These are phyloP conservation scores for Epichloe festucae DNA, from an alignment of 2,329 filamentous ascomycete genomes.

Conservation along the genomic window DNA sequence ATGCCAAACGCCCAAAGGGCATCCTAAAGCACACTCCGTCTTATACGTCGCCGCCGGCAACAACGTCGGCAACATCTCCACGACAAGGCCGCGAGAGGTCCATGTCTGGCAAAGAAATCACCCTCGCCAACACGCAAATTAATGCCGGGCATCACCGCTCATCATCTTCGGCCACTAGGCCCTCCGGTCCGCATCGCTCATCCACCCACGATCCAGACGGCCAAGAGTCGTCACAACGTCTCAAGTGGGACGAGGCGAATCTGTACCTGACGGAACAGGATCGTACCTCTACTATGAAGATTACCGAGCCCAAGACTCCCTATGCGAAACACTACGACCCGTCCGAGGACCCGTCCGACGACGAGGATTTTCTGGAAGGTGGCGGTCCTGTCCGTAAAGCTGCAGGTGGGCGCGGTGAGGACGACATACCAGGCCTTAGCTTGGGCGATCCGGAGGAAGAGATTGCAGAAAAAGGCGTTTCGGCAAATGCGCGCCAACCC, in stretches of 20 bases:
- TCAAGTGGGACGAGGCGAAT: slow-evolving; percentile 99
- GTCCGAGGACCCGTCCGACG: slow-evolving; percentile 71
- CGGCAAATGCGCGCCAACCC: slow-evolving; percentile 23
- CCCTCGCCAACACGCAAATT: slow-evolving; percentile 83
- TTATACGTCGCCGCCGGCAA: slow-evolving; percentile 44
- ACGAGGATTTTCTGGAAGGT: slow-evolving; percentile 40
- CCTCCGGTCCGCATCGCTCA: slow-evolving; percentile 55
- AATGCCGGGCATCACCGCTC: slow-evolving; percentile 87
- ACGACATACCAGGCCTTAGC: slow-evolving; percentile 84
- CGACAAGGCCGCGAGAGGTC: slow-evolving; percentile 20
- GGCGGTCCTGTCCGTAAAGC: slow-evolving; percentile 16
- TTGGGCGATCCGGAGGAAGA: slow-evolving; percentile 83
- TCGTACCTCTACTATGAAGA: slow-evolving; percentile 94
- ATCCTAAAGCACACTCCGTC: slow-evolving; percentile 81
- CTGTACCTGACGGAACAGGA: slow-evolving; percentile 95
- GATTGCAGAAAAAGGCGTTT: slow-evolving; percentile 34
- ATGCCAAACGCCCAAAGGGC: slow-evolving; percentile 33
- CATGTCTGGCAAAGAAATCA: slow-evolving; percentile 69
- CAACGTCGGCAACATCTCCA: slow-evolving; percentile 31
- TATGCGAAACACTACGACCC: slow-evolving; percentile 90
- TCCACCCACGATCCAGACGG: slow-evolving; percentile 38
- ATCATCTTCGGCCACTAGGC: slow-evolving; percentile 57
- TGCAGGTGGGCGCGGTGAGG: slow-evolving; percentile 33
- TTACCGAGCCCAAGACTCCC: slow-evolving; percentile 94
- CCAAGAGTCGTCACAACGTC: slow-evolving; percentile 49